Evolutionary conservation across 2,329 filamentous ascomycete genomes (phyloP).

Genomic region (Trichoderma brevicompactum): DNA sequence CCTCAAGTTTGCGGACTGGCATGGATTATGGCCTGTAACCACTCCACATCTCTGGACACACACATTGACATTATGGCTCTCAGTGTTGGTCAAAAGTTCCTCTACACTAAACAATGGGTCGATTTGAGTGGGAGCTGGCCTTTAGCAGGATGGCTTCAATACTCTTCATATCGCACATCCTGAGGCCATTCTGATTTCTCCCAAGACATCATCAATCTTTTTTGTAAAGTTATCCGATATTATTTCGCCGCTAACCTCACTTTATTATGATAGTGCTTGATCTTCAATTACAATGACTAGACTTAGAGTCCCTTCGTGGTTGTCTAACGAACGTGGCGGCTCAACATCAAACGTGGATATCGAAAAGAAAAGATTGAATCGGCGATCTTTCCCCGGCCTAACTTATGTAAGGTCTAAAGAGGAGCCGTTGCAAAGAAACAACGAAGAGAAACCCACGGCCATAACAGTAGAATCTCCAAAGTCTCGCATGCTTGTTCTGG

Average conservation of each 20-base stretch:
- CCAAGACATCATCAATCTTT: too few relatives aligned
- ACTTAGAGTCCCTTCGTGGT: constrained; percentile 44
- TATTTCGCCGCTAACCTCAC: neutral
- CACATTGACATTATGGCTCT: neutral
- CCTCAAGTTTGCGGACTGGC: neutral
- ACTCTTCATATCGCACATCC: too few relatives aligned
- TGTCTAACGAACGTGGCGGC: constrained; percentile 37
- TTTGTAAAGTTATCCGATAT: too few relatives aligned
- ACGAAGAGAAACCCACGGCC: neutral
- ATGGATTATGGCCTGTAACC: neutral
- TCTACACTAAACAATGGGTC: neutral
- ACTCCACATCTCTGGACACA: neutral
- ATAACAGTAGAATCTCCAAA: constrained; percentile 31
- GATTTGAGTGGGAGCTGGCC: neutral
- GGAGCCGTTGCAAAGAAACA: neutral
- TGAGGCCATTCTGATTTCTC: neutral
- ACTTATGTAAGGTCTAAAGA: constrained; percentile 36
- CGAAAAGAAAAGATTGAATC: constrained; percentile 44
- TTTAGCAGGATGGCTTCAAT: too few relatives aligned
- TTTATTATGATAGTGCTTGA: neutral
- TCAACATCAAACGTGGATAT: constrained; percentile 35
- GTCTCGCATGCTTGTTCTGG: constrained; percentile 51
- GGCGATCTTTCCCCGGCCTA: constrained; percentile 41
- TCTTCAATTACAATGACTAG: constrained; percentile 38
- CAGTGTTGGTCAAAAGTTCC: neutral